Evolutionary conservation across 257 asterid species (phyloP), one percentile per base, ranked within the genome.

Genomic region (Nicotiana noctiflora): DNA sequence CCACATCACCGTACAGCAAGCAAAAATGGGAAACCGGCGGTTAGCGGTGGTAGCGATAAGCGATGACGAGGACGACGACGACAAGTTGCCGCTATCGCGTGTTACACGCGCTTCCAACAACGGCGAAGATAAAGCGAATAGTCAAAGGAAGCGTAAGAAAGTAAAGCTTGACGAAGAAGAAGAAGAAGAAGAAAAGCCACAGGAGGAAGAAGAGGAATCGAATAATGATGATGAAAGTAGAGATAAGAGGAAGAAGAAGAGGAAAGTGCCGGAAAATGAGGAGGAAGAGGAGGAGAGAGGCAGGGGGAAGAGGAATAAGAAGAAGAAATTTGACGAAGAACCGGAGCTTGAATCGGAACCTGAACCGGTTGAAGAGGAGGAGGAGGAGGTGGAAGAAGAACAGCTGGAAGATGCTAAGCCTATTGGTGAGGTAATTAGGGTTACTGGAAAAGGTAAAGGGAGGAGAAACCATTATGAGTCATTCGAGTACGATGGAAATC

Each of bases 401-500:
- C 88, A 78, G 52, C 88, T 80, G 40, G 77, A 79, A 76, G 97
- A 90, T 32, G 99, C 96, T 14, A 83, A 77, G 77, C 94, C 99
- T 52, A 13, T 95, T 59, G 99, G 98, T 4, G 89, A 91, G 17
- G 88, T 79, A 57, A 60, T 89, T 88, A 89, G 91, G 93, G 87
- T 84, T 88, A 87, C 94, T 1, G 97, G 95, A 13, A 91, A 90
- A 76, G 99, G 97, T 17, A 84, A 86, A 49, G 86, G 92, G 70
- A 88, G 76, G 82, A 86, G 80, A 85, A 87, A 55, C 12, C 92
- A 88, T 56, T 95, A 72, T 23, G 79, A 62, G 8, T 84, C 91
- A 0, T 95, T 93, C 56, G 98, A 95, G 81, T 92, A 88, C 77
- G 98, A 95, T 52, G 96, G 97, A 10, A 44, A 80, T 59, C 95